Conservation (phyloP, 495 filamentous ascomycete genomes). For the Choiromyces venosus region DNA sequence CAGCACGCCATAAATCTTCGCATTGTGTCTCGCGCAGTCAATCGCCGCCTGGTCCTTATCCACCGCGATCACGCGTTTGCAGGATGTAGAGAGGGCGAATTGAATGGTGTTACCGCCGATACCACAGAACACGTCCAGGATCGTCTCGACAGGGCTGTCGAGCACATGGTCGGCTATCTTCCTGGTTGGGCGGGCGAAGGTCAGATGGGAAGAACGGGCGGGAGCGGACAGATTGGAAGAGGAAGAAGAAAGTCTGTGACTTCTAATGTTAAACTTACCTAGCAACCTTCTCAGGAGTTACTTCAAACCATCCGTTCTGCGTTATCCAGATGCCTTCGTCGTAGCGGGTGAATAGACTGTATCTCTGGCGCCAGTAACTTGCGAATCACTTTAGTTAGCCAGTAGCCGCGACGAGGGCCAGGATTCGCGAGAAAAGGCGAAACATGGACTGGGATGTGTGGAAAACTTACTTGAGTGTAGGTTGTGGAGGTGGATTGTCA, state of each 20-base stretch:
- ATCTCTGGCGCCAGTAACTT: constrained; percentile 75
- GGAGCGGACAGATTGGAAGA: constrained; percentile 1
- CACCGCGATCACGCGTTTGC: constrained; percentile 77
- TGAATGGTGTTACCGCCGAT: constrained; percentile 94
- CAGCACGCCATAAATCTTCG: constrained; percentile 73
- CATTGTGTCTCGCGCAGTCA: constrained; percentile 87
- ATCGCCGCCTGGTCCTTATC: constrained; percentile 73
- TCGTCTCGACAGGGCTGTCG: constrained; percentile 46
- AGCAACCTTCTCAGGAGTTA: constrained; percentile 87
- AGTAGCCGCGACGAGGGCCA: neutral
- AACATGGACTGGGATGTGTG: neutral
- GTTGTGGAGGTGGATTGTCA: constrained; percentile 7
- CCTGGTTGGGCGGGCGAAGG: constrained; percentile 45
- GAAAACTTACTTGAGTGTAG: neutral
- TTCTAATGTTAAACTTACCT: constrained; percentile 50
- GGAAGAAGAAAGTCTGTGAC: constrained; percentile 13
- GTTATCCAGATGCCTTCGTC: constrained; percentile 85
- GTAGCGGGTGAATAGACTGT: constrained; percentile 75
- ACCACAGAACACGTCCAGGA: constrained; percentile 86
- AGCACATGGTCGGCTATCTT: constrained; percentile 73
- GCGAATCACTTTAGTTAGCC: neutral
- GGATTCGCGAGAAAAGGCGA: neutral
- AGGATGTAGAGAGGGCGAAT: constrained; percentile 71
- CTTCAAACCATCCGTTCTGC: constrained; percentile 88
- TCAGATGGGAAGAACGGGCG: neutral